These are phyloP conservation scores for Phialophora chinensis DNA, from an alignment of 2,329 filamentous ascomycete species.

Conservation along the genomic window DNA sequence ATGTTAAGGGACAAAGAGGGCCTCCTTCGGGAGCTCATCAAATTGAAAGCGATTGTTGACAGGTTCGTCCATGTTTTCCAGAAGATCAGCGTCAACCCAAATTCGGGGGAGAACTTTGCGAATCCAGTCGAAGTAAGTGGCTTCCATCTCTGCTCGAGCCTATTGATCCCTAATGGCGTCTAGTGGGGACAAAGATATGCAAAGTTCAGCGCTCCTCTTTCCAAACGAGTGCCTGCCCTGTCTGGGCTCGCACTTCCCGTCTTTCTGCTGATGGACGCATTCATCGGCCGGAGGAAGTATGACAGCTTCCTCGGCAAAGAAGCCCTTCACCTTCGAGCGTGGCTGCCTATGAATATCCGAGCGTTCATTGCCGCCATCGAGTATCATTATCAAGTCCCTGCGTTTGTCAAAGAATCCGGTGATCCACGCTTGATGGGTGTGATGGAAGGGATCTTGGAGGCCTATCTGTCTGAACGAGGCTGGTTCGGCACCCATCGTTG, in stretches of 20 bases:
- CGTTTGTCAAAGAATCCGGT: conserved; percentile 30
- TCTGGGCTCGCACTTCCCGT: conserved; percentile 29
- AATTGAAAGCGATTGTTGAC: conserved; percentile 28
- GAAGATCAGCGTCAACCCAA: conserved; percentile 30
- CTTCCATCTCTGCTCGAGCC: background rate
- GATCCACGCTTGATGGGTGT: conserved; percentile 29
- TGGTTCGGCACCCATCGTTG: conserved; percentile 30
- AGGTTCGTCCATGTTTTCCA: conserved; percentile 30
- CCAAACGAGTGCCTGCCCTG: conserved; percentile 27
- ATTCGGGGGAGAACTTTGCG: conserved; percentile 31
- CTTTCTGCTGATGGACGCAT: conserved; percentile 30
- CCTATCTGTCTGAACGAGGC: conserved; percentile 28
- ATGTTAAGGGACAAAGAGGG: conserved; percentile 31
- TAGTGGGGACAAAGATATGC: conserved; percentile 33
- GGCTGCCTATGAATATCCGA: conserved; percentile 30
- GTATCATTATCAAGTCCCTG: conserved; percentile 27
- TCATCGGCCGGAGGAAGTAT: conserved; percentile 25
- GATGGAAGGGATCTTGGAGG: conserved; percentile 30
- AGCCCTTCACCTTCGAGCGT: conserved; percentile 25
- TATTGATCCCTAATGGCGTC: background rate
- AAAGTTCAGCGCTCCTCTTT: conserved; percentile 30
- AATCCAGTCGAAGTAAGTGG: conserved; percentile 29
- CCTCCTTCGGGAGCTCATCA: conserved; percentile 26
- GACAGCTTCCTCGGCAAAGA: conserved; percentile 24
- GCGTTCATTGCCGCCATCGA: conserved; percentile 31